phyloP scores from a whole-genome alignment of 2,329 filamentous ascomycete species.

The Karstenula rhodostoma region DNA sequence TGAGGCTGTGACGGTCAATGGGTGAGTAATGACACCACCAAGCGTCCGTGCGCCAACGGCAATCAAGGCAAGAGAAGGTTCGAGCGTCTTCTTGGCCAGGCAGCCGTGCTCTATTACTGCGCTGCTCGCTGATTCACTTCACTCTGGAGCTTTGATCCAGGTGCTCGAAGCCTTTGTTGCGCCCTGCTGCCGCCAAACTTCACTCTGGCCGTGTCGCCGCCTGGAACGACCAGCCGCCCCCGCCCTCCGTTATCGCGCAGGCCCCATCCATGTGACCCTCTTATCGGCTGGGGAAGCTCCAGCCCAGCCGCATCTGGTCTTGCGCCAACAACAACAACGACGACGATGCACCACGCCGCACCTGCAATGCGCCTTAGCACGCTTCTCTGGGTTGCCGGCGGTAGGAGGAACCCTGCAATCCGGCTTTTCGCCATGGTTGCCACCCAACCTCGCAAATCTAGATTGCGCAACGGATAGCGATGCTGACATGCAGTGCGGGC shows the following conservation, averaged over 20 bases:
- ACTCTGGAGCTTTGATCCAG: neutral
- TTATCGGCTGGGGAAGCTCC: constrained; percentile 31
- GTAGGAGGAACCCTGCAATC: neutral
- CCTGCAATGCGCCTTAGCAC: neutral
- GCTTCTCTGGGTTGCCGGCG: neutral
- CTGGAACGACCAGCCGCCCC: constrained; percentile 27
- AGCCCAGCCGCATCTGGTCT: constrained; percentile 25
- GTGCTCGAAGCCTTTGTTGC: constrained; percentile 2
- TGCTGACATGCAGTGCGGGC: constrained; percentile 6
- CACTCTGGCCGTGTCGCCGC: neutral
- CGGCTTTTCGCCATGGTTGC: neutral
- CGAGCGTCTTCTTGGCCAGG: constrained; percentile 38
- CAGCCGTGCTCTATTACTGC: constrained; percentile 13
- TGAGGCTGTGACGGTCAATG: constrained; percentile 44
- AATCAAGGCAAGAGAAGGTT: constrained; percentile 42
- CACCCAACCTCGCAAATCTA: constrained; percentile 5
- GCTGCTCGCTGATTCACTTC: neutral
- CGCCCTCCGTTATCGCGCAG: constrained; percentile 40
- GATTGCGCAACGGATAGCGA: neutral
- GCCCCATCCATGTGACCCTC: constrained; percentile 32
- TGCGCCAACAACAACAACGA: constrained; percentile 17
- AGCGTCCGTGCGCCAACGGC: constrained; percentile 42
- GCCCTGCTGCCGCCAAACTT: constrained; percentile 1
- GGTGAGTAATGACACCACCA: constrained; percentile 42
- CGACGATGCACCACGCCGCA: neutral